Base-by-base conservation (phyloP, 305 asterid genomes). In the Lippia alba region DNA sequence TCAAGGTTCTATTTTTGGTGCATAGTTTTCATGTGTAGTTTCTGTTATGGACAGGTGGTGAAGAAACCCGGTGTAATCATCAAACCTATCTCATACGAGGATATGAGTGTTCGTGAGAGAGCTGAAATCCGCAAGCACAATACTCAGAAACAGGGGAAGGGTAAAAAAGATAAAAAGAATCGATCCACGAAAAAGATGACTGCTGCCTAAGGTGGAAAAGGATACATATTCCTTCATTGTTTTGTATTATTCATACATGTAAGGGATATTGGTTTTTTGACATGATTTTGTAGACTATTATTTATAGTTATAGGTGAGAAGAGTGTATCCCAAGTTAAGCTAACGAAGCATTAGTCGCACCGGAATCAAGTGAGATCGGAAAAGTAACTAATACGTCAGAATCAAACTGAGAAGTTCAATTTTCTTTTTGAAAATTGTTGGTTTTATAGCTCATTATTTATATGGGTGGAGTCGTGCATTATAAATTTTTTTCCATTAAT, bases 51-150 rank as follows among this genome's bases (percentile, higher is more conserved):
- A 67, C 87, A 93, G 98, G 96, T 93, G 85, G 87, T 87, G 66
- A 93, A 87, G 93, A 87, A 73, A 67, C 60, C 96, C 40, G 98
- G 98, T 65, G 67, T 83, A 34, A 91, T 80, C 60, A 89, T 93
- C 82, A 87, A 85, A 79, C 98, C 96, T 8, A 86, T 93, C 54
- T 66, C 79, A 77, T 86, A 69, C 66, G 79, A 84, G 84, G 97
- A 92, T 63, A 72, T 83, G 36, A 72, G 84, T 61, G 71, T 82
- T 61, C 86, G 76, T 10, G 93, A 83, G 50, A 84, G 79, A 82
- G 75, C 69, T 12, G 87, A 76, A 59, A 71, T 67, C 55, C 75
- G 57, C 33, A 67, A 79, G 50, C 76, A 66, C 58, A 73, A 57
- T 64, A 75, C 69, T 66, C 82, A 64, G 58, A 92, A 88, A 67